phyloP scores from a whole-genome alignment of 768 basidiomycete genomes.

The Vararia minispora region DNA sequence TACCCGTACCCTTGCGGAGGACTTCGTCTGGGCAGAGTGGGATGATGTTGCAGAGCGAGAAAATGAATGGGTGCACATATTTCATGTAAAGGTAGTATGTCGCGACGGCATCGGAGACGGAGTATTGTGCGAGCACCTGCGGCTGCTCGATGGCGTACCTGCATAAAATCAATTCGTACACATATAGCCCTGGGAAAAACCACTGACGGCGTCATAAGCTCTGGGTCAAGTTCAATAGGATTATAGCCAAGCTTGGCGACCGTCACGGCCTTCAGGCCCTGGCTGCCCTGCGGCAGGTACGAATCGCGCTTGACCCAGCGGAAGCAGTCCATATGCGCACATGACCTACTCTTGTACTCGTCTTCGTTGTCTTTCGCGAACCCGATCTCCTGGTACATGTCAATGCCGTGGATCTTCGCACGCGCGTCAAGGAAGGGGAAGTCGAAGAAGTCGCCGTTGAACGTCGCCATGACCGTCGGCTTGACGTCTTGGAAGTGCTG shows the following conservation, averaged over 20 bases:
- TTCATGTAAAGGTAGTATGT: constrained; percentile 99
- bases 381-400: constrained; percentile 93
- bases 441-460: constrained; percentile 99
- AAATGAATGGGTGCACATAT: constrained; percentile 99
- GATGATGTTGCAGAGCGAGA: constrained; percentile 98
- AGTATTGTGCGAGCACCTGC: constrained; percentile 90
- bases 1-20: constrained; percentile 89
- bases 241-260: constrained; percentile 93
- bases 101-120: constrained; percentile 99
- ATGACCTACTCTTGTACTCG: constrained; percentile 87
- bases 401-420: constrained; percentile 79
- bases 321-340: constrained; percentile 99
- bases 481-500: constrained; percentile 87
- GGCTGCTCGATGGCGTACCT: constrained; percentile 97
- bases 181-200: background rate
- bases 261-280: constrained; percentile 96
- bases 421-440: constrained; percentile 92
- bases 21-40: constrained; percentile 96
- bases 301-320: constrained; percentile 99
- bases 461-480: constrained; percentile 96
- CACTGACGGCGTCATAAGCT: constrained; percentile 96
- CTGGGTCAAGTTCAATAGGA: constrained; percentile 95
- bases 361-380: constrained; percentile 88
- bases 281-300: constrained; percentile 95
- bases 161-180: background rate